phyloP scores from a whole-genome alignment of 1,284 basidiomycete species.

The Ustilago lituana region DNA sequence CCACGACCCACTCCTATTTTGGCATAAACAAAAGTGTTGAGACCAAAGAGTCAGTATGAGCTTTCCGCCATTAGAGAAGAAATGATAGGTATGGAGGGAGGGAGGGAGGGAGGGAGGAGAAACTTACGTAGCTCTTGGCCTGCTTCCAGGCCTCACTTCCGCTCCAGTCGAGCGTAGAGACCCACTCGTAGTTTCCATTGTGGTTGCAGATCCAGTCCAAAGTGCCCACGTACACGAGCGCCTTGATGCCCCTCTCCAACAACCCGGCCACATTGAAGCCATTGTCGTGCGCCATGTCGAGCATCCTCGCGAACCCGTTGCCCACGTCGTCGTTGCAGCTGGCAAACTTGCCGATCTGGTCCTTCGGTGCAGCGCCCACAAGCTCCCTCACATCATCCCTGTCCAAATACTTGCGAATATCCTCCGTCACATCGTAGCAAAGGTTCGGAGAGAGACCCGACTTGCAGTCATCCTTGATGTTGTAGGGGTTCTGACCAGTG shows the following conservation, averaged over 20 bases:
- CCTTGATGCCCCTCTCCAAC: conserved; percentile 77
- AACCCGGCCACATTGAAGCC: conserved; percentile 74
- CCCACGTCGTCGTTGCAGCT: conserved; percentile 48
- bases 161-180: conserved; percentile 39
- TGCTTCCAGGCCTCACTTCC: conserved; percentile 17
- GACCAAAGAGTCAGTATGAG: too few species aligned
- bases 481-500: conserved; percentile 60
- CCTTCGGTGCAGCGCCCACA: conserved; percentile 47
- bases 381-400: conserved; percentile 55
- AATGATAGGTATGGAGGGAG: too few species aligned
- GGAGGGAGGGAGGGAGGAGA: too few species aligned
- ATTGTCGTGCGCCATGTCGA: conserved; percentile 46
- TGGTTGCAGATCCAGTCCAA: conserved; percentile 66
- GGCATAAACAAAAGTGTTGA: too few species aligned
- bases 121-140: conserved; percentile 40
- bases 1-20: conserved; percentile 46
- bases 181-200: conserved; percentile 51
- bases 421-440: conserved; percentile 53
- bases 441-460: conserved; percentile 48
- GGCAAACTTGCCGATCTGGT: conserved; percentile 52
- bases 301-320: conserved; percentile 21
- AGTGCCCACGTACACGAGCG: conserved; percentile 78
- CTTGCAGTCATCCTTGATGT: conserved; percentile 57
- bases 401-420: conserved; percentile 58
- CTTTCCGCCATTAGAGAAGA: too few species aligned